Evolutionary conservation across 192 early-diverging fungal genomes (phyloP), one percentile per base, ranked within the genome.

Genomic region (Backusella circina): DNA sequence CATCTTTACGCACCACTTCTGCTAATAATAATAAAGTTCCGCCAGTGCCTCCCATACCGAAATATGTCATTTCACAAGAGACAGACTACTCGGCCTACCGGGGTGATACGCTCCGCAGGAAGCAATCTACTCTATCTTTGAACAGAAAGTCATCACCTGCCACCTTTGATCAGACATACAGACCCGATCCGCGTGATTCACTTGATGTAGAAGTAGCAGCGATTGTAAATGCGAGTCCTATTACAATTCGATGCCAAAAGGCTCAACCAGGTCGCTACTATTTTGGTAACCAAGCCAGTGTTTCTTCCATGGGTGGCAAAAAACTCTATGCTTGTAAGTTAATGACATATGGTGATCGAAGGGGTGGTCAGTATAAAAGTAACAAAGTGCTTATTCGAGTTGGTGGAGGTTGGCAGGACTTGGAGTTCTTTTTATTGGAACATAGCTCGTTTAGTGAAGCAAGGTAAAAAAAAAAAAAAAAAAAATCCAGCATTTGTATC

Each of bases 351-450:
- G 77, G 74, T 39, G 78, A 82, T 18, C 66, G 80, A 30, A 50
- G 67, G 30, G 36, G 47, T 28, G 72, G 65, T 3, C 61, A 73
- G 26, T 37, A 35, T 35, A 32, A 50, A 18, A 38, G 73, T 47
- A 86, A 82, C 21, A 89, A 89, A 54, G 89, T 90, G 2, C 65
- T 88, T 37, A 84, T 88, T 41, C 85, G 87, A 16, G 86, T 88
- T 9, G 88, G 89, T 21, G 89, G 89, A 10, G 88, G 89, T 30
- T 90, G 86, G 85, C 84, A 89, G 32, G 89, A 90, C 73, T 57
- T 90, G 39, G 89, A 90, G 47, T 85, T 89, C 67, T 90, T 90
- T 76, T 83, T 90, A 74, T 67, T 90, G n/a, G 88, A 90, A 37
- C 86, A 89, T 72, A 70, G 68, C 39, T 70, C 68, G 3, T 44